These are phyloP conservation scores for Hanseniaspora clermontiae DNA, from an alignment of 805 yeast genomes.

Conservation along the genomic window DNA sequence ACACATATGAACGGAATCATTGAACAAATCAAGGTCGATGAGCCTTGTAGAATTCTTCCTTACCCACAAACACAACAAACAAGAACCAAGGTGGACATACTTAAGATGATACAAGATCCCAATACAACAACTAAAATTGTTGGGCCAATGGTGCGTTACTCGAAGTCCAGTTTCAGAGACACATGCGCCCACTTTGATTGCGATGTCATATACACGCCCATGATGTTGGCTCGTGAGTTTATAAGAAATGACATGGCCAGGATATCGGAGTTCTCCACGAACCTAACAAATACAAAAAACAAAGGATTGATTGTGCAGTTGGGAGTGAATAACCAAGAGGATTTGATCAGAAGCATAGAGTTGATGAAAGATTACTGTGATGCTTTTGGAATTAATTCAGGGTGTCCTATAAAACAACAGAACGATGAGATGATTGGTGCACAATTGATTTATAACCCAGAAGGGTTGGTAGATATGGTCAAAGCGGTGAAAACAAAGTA, in stretches of 20 bases:
- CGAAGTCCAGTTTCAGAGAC: conserved; percentile 83
- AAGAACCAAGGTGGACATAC: conserved; percentile 4
- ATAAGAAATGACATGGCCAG: conserved; percentile 75
- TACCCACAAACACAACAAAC: not conserved
- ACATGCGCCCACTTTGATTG: conserved; percentile 57
- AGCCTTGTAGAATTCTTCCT: conserved; percentile 11
- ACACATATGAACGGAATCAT: not conserved
- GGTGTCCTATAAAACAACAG: conserved; percentile 93
- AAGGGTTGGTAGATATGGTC: conserved; percentile 72
- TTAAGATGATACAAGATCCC: conserved; percentile 8
- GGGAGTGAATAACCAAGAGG: conserved; percentile 76
- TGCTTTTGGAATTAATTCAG: conserved; percentile 91
- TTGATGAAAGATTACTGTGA: conserved; percentile 86
- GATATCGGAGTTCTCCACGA: conserved; percentile 72
- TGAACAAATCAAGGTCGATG: not conserved
- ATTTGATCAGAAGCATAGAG: conserved; percentile 67
- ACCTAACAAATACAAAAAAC: conserved; percentile 45
- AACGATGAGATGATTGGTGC: conserved; percentile 95
- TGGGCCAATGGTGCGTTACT: conserved; percentile 97
- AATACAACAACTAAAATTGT: conserved; percentile 30
- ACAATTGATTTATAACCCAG: conserved; percentile 76
- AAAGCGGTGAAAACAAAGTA: conserved; percentile 63
- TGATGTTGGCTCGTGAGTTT: conserved; percentile 93
- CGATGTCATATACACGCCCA: conserved; percentile 86
- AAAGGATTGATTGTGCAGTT: conserved; percentile 62